Conservation (phyloP, 2,329 filamentous ascomycete genomes). For the Claviceps capensis region DNA sequence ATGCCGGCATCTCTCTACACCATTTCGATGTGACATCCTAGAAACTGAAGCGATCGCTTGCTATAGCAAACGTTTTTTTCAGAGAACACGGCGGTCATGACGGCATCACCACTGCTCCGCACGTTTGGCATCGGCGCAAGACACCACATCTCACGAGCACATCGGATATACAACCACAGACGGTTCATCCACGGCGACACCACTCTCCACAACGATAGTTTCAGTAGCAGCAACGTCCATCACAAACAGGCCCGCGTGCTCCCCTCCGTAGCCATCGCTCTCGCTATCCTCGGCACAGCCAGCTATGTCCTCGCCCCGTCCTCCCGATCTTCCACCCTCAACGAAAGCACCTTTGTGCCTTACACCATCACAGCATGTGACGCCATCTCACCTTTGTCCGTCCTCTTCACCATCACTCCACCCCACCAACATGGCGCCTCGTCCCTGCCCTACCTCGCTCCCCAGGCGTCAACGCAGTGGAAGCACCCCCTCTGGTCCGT, state of each 20-base stretch:
- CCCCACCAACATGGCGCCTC: constrained; percentile 13
- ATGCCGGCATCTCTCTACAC: neutral
- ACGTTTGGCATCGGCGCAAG: neutral
- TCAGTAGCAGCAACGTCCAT: neutral
- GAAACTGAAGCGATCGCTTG: neutral
- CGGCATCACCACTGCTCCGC: neutral
- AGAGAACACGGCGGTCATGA: neutral
- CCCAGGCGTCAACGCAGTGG: constrained; percentile 14
- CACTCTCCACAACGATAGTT: neutral
- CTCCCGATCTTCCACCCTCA: constrained; percentile 27
- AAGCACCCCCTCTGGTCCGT: constrained; percentile 65
- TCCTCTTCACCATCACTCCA: constrained; percentile 52
- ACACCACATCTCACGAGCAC: neutral
- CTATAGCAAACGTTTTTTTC: neutral
- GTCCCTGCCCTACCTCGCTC: constrained; percentile 14
- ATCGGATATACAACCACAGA: neutral
- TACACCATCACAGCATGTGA: constrained; percentile 52
- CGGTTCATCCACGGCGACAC: neutral
- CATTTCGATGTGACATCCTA: neutral
- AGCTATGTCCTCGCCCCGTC: constrained; percentile 16
- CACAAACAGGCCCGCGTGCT: constrained; percentile 17
- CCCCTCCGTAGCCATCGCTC: constrained; percentile 11
- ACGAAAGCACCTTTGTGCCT: constrained; percentile 46
- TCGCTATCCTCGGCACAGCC: constrained; percentile 12
- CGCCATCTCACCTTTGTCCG: constrained; percentile 50